Evolutionary conservation across 176 grass and related monocot species (phyloP), one percentile per base, ranked within the genome.

Genomic region (Carex scoparia): DNA sequence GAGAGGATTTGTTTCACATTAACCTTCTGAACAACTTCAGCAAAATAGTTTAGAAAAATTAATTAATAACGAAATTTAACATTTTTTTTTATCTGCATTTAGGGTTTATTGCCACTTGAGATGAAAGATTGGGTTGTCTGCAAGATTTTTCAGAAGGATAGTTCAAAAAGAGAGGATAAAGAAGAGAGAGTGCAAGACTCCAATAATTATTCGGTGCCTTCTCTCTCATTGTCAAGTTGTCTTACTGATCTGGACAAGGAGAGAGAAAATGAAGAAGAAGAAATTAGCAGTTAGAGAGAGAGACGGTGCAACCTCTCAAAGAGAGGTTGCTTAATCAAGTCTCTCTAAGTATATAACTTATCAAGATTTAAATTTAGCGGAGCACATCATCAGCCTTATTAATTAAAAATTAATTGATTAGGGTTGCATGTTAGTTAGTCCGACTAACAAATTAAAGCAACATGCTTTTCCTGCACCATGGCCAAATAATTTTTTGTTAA

Each of bases 51-150:
- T 16, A 23, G 60, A 61, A 61, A 18, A 8, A 28, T 0, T 9
- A 58, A 49, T 71, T 38, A 68, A 4, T 18, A 27, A 51, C 4
- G 4, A 31, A 75, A 6, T 55, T 77, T 56, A 77, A 75, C 42
- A 8, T 48, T 19, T 2, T 46, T 77, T 12, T 56, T 56, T 0
- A 12, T 30, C 38, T 40, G 54, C 53, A 31, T 55, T 7, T 77
- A 77, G 73, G 73, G 49, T 15, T 15, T 77, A 15, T 56, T 77
- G 73, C 73, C 73, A 32, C 74, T 79, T 65, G 59, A 63, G 28
- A 76, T 79, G 8, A 85, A 75, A 40, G 87, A 94, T 77, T 97
- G 92, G 90, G 89, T 92, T 19, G 90, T 92, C 27, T 94, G 92
- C 87, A 84, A 91, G 61, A 74, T 97, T 66, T 92, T 84, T 28